Evolutionary conservation across 805 yeast species (phyloP).

Genomic region (Barnettozyma sucrosica): DNA sequence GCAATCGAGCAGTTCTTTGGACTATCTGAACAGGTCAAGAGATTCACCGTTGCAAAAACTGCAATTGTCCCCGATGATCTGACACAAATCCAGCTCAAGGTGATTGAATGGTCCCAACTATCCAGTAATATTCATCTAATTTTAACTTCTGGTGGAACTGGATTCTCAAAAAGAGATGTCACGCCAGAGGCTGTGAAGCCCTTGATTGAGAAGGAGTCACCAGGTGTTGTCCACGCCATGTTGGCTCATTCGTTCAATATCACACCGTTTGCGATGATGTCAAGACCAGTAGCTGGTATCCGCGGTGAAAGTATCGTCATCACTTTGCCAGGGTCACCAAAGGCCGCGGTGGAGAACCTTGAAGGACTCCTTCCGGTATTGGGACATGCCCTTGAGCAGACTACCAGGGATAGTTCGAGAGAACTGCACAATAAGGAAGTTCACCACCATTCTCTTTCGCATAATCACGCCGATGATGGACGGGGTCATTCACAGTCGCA

Average conservation of each 20-base stretch:
- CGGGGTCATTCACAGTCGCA: conserved; percentile 12
- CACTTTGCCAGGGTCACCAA: conserved; percentile 50
- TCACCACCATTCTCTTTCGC: conserved; percentile 3
- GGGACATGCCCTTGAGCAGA: conserved; percentile 39
- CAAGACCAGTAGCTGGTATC: conserved; percentile 48
- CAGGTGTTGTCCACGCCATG: conserved; percentile 47
- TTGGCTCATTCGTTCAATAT: conserved; percentile 34
- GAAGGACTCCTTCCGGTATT: conserved; percentile 33
- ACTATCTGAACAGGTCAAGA: conserved; percentile 1
- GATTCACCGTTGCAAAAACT: conserved; percentile 11
- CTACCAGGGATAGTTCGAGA: conserved; percentile 32
- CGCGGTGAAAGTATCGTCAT: conserved; percentile 32
- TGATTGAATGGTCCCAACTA: conserved; percentile 26
- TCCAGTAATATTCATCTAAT: conserved; percentile 23
- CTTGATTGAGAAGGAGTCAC: conserved; percentile 38
- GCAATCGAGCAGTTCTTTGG: conserved; percentile 5
- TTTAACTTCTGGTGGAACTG: conserved; percentile 51
- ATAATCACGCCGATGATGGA: neutral
- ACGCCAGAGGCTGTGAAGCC: conserved; percentile 48
- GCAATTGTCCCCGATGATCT: conserved; percentile 35
- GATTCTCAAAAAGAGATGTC: conserved; percentile 38
- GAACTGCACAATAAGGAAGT: conserved; percentile 29
- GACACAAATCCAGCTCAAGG: conserved; percentile 11
- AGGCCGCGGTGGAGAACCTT: conserved; percentile 41
- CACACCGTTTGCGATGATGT: conserved; percentile 44